Base-by-base conservation (phyloP, 2,329 filamentous ascomycete genomes). In the Fusarium pininemorale region DNA sequence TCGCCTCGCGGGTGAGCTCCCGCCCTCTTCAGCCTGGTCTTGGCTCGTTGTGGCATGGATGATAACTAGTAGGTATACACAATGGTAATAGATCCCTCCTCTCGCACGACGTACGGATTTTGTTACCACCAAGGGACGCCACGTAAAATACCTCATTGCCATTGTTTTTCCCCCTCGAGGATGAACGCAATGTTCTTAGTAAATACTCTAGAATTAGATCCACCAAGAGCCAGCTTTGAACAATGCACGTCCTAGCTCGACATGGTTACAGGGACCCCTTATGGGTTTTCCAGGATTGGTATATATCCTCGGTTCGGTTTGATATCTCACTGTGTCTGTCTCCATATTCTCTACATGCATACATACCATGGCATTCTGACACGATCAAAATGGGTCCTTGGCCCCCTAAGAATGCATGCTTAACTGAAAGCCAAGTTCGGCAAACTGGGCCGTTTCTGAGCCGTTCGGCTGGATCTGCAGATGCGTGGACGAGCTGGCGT, bases 341-440 rank as follows among this genome's bases (percentile, higher is more conserved):
- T 37, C 41, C 67, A 48, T 28, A 28, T 48, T 65, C 41, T 64
- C 42, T 67, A 45, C 37, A 61, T 57, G 26, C 28, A 63, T 60
- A 44, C 38, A 59, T 60, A 44, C 54, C 26, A 24, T 35, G 42
- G 55, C 38, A 58, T 62, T 58, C 51, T 64, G 42, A 42, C 16
- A 18, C 26, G 35, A 60, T 53, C 30, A n/a, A 39, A n/a, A 69
- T 63, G 66, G 72, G 59, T 65, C 59, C 54, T 45, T 28, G 22
- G 12, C 7, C 48, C 48, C 48, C 39, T 47, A 58, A 56, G 30
- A 42, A 60, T 73, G 72, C 72, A 60, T 73, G 72, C 72, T 75
- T 74, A 66, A 66, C 56, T 63, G 38, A 74, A 75, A 74, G 72
- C 69, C 60, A 73, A 74, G 72, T 54, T 48, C 41, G 28, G 47